phyloP scores from a whole-genome alignment of 2,329 filamentous ascomycete species.

The Whalleya microplaca region DNA sequence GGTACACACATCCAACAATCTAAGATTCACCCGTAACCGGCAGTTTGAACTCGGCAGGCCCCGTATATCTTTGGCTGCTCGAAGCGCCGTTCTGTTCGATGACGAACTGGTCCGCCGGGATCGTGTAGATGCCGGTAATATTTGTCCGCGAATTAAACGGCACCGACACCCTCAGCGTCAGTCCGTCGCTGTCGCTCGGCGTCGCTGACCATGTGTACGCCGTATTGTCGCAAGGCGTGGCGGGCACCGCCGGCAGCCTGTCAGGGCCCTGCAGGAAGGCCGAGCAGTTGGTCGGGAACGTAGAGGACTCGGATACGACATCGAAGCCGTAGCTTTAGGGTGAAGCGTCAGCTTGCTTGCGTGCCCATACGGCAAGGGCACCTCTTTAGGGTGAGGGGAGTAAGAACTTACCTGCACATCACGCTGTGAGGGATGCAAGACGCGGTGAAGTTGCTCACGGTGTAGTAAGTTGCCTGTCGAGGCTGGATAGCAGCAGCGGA shows the following conservation, averaged over 20 bases:
- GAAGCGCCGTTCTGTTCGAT: slow-evolving; percentile 21
- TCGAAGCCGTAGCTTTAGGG: slow-evolving; percentile 26
- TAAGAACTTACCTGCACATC: slow-evolving; percentile 22
- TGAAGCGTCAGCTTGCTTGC: not conserved
- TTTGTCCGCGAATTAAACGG: slow-evolving; percentile 20
- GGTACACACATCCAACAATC: too few relatives aligned
- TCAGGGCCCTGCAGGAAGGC: slow-evolving; percentile 29
- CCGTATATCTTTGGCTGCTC: slow-evolving; percentile 22
- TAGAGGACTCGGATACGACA: slow-evolving; percentile 13
- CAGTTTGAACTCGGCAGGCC: slow-evolving; percentile 19
- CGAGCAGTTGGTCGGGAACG: slow-evolving; percentile 18
- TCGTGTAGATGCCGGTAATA: slow-evolving; percentile 25
- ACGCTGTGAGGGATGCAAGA: slow-evolving; percentile 31
- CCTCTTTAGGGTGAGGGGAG: too few relatives aligned
- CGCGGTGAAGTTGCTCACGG: slow-evolving; percentile 25
- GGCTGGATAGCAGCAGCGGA: slow-evolving; percentile 19
- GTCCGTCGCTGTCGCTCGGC: not conserved
- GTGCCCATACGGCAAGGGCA: not conserved
- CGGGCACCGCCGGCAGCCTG: slow-evolving; percentile 21
- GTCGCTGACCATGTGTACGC: slow-evolving; percentile 24
- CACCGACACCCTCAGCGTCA: slow-evolving; percentile 26
- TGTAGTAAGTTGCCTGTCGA: slow-evolving; percentile 17
- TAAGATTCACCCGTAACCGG: not conserved
- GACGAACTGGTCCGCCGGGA: slow-evolving; percentile 23
- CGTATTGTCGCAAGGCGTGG: slow-evolving; percentile 23